Percentiles rank a stretch among this genome's conserved stretches.
These are phyloP conservation scores for Talaromyces verruculosus DNA, from an alignment of 2,329 filamentous ascomycete species.

Conservation along the genomic window DNA sequence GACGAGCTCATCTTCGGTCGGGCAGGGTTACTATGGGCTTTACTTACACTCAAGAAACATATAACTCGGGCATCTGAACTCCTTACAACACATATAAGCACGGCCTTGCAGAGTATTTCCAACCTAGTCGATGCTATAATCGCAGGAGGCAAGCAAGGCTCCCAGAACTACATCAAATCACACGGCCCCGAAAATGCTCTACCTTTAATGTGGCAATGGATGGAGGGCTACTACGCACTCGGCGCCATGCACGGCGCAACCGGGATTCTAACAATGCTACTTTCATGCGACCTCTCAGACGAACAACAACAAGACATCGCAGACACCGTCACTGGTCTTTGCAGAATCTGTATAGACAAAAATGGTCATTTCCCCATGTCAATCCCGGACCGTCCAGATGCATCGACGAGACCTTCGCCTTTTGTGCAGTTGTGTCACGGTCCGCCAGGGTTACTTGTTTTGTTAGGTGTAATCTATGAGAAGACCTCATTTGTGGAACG, in stretches of 20 bases:
- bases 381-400: slow-evolving; percentile 32
- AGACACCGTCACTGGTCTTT: slow-evolving; percentile 39
- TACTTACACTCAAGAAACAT: slow-evolving; percentile 37
- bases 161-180: slow-evolving; percentile 31
- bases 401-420: slow-evolving; percentile 26
- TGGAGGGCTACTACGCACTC: slow-evolving; percentile 37
- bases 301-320: slow-evolving; percentile 36
- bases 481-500: slow-evolving; percentile 28
- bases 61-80: slow-evolving; percentile 24
- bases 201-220: slow-evolving; percentile 45
- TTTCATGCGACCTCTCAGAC: slow-evolving; percentile 32
- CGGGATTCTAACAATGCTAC: slow-evolving; percentile 40
- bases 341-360: slow-evolving; percentile 35
- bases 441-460: slow-evolving; percentile 39
- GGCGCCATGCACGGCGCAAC: slow-evolving; percentile 34
- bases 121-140: slow-evolving; percentile 36
- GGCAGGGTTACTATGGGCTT: slow-evolving; percentile 38
- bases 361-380: slow-evolving; percentile 42
- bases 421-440: slow-evolving; percentile 47
- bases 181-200: slow-evolving; percentile 34
- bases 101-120: slow-evolving; percentile 33
- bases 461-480: slow-evolving; percentile 37
- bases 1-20: slow-evolving; percentile 44
- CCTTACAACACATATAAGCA: slow-evolving; percentile 24
- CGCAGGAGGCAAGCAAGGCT: slow-evolving; percentile 35